Conservation (phyloP, 768 basidiomycete species). For the Suillus americanus region DNA sequence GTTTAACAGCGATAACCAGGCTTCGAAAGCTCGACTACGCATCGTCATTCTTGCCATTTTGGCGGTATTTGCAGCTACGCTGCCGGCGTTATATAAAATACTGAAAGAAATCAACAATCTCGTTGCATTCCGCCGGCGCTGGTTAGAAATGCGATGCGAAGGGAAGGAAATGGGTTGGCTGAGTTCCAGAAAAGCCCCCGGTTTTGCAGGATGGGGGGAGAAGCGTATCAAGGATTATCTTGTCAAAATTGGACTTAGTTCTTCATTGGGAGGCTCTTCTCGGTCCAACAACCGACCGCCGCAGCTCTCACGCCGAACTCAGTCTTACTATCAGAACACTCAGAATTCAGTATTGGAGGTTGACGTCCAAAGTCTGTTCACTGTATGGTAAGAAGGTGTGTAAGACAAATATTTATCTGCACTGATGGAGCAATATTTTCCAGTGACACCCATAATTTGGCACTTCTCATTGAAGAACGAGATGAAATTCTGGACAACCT, state of each 20-base stretch:
- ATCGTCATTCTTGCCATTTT: constrained; percentile 67
- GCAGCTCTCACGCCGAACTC: constrained; percentile 32
- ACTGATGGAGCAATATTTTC: neutral
- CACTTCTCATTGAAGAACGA: constrained; percentile 69
- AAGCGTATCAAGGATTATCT: constrained; percentile 69
- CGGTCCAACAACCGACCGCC: constrained; percentile 25
- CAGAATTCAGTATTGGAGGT: constrained; percentile 53
- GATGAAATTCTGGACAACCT: constrained; percentile 77
- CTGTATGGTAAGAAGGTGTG: constrained; percentile 56
- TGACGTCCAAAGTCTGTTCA: constrained; percentile 72
- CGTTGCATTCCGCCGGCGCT: constrained; percentile 53
- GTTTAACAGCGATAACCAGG: constrained; percentile 34
- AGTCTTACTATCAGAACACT: constrained; percentile 12
- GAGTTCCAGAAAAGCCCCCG: constrained; percentile 59
- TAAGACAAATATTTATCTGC: neutral
- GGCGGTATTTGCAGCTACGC: constrained; percentile 56
- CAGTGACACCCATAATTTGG: constrained; percentile 71
- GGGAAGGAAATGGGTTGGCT: constrained; percentile 78
- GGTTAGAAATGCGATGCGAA: constrained; percentile 63
- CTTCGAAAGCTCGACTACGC: constrained; percentile 52
- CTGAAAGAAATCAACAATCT: constrained; percentile 61
- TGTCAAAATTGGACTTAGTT: constrained; percentile 64
- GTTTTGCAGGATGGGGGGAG: constrained; percentile 74
- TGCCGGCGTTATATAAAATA: constrained; percentile 67
- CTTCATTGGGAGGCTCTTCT: constrained; percentile 43